A percentile compares a stretch with the other conserved stretches of the same genome.
Evolutionary conservation across 352 stramenopile genomes (phyloP).

Genomic region (Peronospora destructor): DNA sequence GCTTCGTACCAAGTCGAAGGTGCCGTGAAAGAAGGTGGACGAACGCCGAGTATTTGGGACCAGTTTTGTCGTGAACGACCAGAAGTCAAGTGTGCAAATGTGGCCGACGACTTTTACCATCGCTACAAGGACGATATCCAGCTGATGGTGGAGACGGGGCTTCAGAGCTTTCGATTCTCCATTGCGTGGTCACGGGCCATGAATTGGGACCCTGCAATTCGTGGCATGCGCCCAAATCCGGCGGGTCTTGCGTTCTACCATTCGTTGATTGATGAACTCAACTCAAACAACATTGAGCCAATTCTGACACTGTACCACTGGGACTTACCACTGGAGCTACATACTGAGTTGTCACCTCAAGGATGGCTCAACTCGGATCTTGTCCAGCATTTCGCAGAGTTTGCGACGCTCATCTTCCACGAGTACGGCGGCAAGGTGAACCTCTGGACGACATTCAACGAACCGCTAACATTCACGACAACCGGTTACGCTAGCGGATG

Average conservation of each 20-base stretch:
- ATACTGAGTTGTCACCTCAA: conserved; percentile 49
- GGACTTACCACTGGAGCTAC: conserved; percentile 85
- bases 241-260: conserved; percentile 90
- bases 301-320: conserved; percentile 92
- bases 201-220: conserved; percentile 48
- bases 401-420: conserved; percentile 83
- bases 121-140: conserved; percentile 85
- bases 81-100: conserved; percentile 73
- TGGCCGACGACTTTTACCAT: conserved; percentile 92
- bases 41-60: conserved; percentile 89
- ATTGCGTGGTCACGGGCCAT: conserved; percentile 90
- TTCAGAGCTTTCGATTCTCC: conserved; percentile 91
- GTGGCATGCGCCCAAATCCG: conserved; percentile 63
- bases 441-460: conserved; percentile 93
- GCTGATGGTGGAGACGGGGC: conserved; percentile 84
- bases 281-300: conserved; percentile 68
- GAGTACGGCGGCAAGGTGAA: conserved; percentile 88
- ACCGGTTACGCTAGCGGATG: conserved; percentile 50
- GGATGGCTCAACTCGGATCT: conserved; percentile 54
- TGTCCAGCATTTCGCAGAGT: conserved; percentile 65
- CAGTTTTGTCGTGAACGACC: conserved; percentile 58
- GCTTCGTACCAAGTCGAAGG: conserved; percentile 91
- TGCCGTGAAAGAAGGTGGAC: conserved; percentile 57
- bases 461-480: conserved; percentile 69
- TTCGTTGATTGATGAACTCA: conserved; percentile 80